These are phyloP conservation scores for Phytophthora hybrid DNA, from an alignment of 352 stramenopile species.

Conservation along the genomic window DNA sequence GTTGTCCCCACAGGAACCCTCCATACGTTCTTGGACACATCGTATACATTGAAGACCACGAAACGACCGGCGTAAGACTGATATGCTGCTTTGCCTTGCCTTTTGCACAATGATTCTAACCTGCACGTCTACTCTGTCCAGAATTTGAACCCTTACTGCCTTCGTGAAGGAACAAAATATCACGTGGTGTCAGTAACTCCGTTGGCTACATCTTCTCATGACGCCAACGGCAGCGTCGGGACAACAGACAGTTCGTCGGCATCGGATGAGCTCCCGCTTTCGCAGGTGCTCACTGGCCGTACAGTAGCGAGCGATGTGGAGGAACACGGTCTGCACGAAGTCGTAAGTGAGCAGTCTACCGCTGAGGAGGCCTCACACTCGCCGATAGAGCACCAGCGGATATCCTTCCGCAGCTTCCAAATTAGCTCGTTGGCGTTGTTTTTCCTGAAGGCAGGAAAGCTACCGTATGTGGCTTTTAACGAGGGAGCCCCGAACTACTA, in stretches of 20 bases:
- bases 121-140: slow-evolving; percentile 11
- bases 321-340: slow-evolving; percentile 39
- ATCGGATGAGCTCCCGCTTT: slow-evolving; percentile 69
- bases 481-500: slow-evolving; percentile 84
- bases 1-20: slow-evolving; percentile 54
- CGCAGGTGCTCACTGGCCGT: slow-evolving; percentile 63
- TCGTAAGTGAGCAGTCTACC: slow-evolving; percentile 23
- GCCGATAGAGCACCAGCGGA: slow-evolving; percentile 63
- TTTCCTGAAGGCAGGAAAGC: slow-evolving; percentile 77
- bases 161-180: slow-evolving; percentile 77
- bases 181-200: slow-evolving; percentile 78
- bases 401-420: slow-evolving; percentile 85
- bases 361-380: slow-evolving; percentile 16
- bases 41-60: slow-evolving; percentile 85
- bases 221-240: slow-evolving; percentile 39
- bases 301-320: slow-evolving; percentile 45
- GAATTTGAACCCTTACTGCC: slow-evolving; percentile 71
- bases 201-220: slow-evolving; percentile 57
- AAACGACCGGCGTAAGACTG: slow-evolving; percentile 56
- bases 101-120: slow-evolving; percentile 9
- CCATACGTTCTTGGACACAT: slow-evolving; percentile 83
- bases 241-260: slow-evolving; percentile 37
- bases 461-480: slow-evolving; percentile 87
- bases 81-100: background rate
- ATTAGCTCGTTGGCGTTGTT: slow-evolving; percentile 85